A percentile compares a stretch with the other conserved stretches of the same genome.
These are phyloP conservation scores for Vitis rotundifolia DNA, from an alignment of 164 flowering plant genomes.

Conservation along the genomic window DNA sequence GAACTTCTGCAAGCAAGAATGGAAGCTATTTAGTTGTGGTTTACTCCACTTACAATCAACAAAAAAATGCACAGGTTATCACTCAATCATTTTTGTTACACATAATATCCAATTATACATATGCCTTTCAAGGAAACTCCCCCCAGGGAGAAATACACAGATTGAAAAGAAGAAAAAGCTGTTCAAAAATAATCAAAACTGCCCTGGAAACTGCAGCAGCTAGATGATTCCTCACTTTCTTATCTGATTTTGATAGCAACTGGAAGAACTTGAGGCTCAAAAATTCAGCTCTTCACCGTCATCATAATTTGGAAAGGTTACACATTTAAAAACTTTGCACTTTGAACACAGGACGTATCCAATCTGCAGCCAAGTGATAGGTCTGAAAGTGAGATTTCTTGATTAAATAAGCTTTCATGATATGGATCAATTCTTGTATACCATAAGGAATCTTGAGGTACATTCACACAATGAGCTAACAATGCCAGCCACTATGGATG, in stretches of 20 bases:
- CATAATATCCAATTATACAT: background rate
- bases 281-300: conserved; percentile 34
- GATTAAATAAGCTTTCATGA: background rate
- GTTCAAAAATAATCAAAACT: background rate
- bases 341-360: conserved; percentile 67
- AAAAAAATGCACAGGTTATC: background rate
- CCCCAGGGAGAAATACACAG: background rate
- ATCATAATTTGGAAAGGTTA: conserved; percentile 57
- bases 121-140: background rate
- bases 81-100: background rate
- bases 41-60: background rate
- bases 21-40: background rate
- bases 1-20: background rate
- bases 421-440: background rate
- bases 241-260: background rate
- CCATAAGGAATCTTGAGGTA: background rate
- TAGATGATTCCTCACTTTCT: background rate
- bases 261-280: conserved; percentile 7
- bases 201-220: background rate
- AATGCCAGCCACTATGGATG: background rate
- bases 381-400: too few species aligned
- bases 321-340: conserved; percentile 83
- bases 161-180: background rate
- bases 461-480: background rate
- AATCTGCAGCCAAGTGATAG: conserved; percentile 42